Conservation (phyloP, 73 alveolate genomes). For the Blepharisma stoltei region DNA sequence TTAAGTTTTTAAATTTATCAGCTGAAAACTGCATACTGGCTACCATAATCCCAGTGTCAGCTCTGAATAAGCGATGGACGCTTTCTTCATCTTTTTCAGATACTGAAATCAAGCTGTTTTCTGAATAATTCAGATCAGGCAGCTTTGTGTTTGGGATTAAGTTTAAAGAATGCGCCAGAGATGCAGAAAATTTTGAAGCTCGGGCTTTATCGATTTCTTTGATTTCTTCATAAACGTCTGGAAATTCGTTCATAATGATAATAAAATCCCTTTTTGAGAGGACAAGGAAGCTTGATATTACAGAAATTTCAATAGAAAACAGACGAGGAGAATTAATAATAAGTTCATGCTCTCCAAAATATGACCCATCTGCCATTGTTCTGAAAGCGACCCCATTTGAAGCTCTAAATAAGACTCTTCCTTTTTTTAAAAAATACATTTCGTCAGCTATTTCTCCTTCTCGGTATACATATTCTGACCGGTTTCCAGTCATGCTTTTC, state of each 20-base stretch:
- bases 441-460: slow-evolving; percentile 63
- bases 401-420: slow-evolving; percentile 47
- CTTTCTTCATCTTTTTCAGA: neutral
- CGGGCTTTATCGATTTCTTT: neutral
- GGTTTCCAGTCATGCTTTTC: slow-evolving; percentile 45
- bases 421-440: slow-evolving; percentile 45
- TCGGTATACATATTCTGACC: slow-evolving; percentile 45
- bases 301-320: neutral
- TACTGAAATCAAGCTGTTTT: neutral
- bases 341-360: slow-evolving; percentile 65
- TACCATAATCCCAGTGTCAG: slow-evolving; percentile 12
- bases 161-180: slow-evolving; percentile 8
- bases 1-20: slow-evolving; percentile 12
- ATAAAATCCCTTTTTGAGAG: neutral
- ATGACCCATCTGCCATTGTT: slow-evolving; percentile 55
- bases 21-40: neutral
- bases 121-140: neutral
- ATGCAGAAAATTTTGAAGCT: neutral
- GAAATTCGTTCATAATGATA: slow-evolving; percentile 6
- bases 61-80: neutral
- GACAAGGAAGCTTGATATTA: neutral
- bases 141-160: neutral
- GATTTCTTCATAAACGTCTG: neutral
- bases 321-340: neutral
- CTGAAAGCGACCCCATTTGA: slow-evolving; percentile 50